phyloP scores from a whole-genome alignment of 169 alveolate species.

The Plasmodium vivax region DNA sequence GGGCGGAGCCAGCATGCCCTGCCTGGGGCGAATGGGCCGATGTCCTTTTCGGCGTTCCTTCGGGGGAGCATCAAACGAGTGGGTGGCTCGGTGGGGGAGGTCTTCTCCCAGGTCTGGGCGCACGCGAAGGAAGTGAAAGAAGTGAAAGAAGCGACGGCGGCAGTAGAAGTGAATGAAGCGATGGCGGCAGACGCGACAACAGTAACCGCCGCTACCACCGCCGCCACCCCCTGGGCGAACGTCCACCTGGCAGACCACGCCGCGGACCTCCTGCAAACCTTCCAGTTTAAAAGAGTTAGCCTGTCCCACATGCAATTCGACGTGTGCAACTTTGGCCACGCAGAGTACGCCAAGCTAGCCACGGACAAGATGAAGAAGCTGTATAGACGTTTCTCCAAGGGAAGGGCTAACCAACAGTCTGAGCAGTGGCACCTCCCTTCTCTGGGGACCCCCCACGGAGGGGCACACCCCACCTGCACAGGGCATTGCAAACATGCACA shows the following conservation, averaged over 20 bases:
- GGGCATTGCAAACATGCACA: conserved; percentile 5
- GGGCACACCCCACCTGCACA: neutral
- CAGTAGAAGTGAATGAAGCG: neutral
- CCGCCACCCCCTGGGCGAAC: neutral
- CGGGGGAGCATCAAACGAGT: neutral
- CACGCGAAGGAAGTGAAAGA: neutral
- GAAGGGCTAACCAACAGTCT: conserved; percentile 9
- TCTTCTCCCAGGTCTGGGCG: neutral
- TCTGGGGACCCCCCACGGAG: neutral
- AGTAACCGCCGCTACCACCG: neutral
- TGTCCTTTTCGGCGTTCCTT: conserved; percentile 38
- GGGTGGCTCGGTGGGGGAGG: neutral
- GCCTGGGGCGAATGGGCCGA: conserved; percentile 7
- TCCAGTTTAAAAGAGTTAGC: conserved; percentile 18
- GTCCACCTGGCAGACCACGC: conserved; percentile 4
- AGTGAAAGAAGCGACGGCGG: neutral
- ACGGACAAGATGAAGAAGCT: conserved; percentile 43
- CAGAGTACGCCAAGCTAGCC: conserved; percentile 17
- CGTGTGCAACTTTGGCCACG: neutral
- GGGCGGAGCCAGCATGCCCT: neutral
- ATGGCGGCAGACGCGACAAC: neutral
- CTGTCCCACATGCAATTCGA: conserved; percentile 13
- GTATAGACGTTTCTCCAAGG: conserved; percentile 24
- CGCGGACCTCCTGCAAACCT: conserved; percentile 30
- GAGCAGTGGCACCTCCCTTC: neutral